Conservation (phyloP, 2,329 filamentous ascomycete species). For the Xylariaceae sp. region DNA sequence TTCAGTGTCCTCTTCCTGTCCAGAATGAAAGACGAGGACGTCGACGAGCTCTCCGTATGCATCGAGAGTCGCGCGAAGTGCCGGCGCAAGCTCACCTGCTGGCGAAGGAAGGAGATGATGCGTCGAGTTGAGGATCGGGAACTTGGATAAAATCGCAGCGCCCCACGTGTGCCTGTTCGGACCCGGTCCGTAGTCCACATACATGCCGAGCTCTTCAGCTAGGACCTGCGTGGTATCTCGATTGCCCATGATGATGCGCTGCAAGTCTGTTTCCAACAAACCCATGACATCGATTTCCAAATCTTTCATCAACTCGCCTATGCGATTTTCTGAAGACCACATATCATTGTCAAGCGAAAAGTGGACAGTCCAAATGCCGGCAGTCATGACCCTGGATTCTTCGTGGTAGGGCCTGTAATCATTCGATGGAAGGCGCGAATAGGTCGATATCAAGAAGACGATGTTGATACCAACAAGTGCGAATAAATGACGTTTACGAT, state of each 20-base stretch:
- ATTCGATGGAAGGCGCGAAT: conserved; percentile 87
- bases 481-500: conserved; percentile 49
- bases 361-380: conserved; percentile 98
- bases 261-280: conserved; percentile 87
- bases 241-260: conserved; percentile 99
- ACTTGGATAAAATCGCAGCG: conserved; percentile 86
- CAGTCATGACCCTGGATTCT: conserved; percentile 82
- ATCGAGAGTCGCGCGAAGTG: conserved; percentile 93
- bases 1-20: conserved; percentile 93
- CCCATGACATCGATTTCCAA: conserved; percentile 96
- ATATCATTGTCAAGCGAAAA: conserved; percentile 98
- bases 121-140: conserved; percentile 94
- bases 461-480: conserved; percentile 74
- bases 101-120: conserved; percentile 93
- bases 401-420: conserved; percentile 88
- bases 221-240: conserved; percentile 93
- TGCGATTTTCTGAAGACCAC: conserved; percentile 94
- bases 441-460: conserved; percentile 74
- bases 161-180: conserved; percentile 99
- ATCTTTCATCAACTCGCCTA: conserved; percentile 86
- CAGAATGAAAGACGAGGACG: conserved; percentile 97
- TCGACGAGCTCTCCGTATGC: conserved; percentile 88
- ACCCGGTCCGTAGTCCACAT: conserved; percentile 93
- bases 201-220: conserved; percentile 96
- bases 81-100: conserved; percentile 89